These are phyloP conservation scores for Pseudogymnoascus sp. DNA, from an alignment of 2,329 filamentous ascomycete genomes.

Conservation along the genomic window DNA sequence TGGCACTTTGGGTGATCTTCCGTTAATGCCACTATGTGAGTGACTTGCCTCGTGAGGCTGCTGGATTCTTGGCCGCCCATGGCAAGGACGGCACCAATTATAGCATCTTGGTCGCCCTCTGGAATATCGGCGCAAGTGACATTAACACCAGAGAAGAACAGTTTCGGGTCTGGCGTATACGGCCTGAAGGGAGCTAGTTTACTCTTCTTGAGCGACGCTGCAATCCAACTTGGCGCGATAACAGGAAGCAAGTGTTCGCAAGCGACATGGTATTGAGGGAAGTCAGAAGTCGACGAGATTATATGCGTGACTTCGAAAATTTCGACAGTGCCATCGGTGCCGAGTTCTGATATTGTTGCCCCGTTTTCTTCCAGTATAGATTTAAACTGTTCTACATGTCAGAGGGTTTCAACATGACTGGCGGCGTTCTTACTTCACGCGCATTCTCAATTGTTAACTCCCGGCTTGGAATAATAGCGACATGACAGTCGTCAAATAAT, in stretches of 20 bases:
- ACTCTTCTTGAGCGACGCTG: constrained; percentile 57
- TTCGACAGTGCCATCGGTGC: constrained; percentile 31
- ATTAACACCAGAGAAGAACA: constrained; percentile 81
- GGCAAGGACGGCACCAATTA: constrained; percentile 80
- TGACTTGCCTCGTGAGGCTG: constrained; percentile 64
- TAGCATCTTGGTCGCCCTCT: constrained; percentile 79
- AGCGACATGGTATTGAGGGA: constrained; percentile 73
- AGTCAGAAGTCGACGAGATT: constrained; percentile 75
- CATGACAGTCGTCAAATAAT: constrained; percentile 24
- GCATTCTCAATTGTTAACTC: constrained; percentile 15
- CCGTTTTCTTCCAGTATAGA: constrained; percentile 26
- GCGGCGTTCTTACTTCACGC: background rate
- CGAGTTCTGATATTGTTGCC: constrained; percentile 32
- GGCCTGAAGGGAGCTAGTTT: constrained; percentile 72
- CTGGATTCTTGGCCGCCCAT: constrained; percentile 77
- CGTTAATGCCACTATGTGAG: constrained; percentile 79
- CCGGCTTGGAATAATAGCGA: constrained; percentile 24
- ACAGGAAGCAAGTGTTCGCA: constrained; percentile 75
- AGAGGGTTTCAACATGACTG: background rate
- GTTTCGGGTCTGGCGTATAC: constrained; percentile 81
- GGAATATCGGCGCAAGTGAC: constrained; percentile 81
- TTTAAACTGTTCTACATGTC: constrained; percentile 17
- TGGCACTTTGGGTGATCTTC: constrained; percentile 66
- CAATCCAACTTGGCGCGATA: constrained; percentile 75
- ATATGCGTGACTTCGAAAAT: constrained; percentile 52